Conservation (phyloP, 352 stramenopile genomes). For the Phytophthora sansomeana region DNA sequence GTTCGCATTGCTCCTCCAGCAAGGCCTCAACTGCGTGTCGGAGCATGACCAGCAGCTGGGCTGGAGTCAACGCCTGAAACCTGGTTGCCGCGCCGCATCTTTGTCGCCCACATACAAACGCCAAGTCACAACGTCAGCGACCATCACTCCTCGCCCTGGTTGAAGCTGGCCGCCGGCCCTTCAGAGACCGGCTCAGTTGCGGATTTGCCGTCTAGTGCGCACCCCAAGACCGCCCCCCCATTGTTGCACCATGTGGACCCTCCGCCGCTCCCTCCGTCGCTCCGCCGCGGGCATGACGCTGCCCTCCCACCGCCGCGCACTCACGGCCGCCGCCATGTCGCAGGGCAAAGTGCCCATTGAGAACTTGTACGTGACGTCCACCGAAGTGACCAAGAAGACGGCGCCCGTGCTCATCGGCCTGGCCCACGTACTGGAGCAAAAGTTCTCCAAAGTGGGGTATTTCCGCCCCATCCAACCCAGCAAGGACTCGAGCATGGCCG, state of each 20-base stretch:
- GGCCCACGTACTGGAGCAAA: constrained; percentile 75
- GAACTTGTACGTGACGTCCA: constrained; percentile 77
- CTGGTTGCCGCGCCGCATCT: constrained; percentile 14
- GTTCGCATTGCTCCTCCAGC: not conserved
- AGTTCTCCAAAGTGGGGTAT: constrained; percentile 76
- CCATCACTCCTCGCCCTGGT: constrained; percentile 25
- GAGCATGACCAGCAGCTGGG: constrained; percentile 16
- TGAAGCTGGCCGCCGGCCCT: constrained; percentile 16
- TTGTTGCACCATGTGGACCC: constrained; percentile 25
- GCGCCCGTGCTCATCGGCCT: constrained; percentile 77
- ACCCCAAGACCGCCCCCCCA: constrained; percentile 1
- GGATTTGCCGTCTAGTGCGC: constrained; percentile 25
- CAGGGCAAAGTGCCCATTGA: constrained; percentile 60
- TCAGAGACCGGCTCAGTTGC: constrained; percentile 20
- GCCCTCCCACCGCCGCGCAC: constrained; percentile 24
- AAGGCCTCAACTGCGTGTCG: constrained; percentile 20
- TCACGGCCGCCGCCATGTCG: constrained; percentile 47
- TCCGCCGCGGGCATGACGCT: constrained; percentile 20
- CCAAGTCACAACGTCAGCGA: constrained; percentile 21
- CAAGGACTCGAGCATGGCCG: constrained; percentile 31
- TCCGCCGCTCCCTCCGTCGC: constrained; percentile 36
- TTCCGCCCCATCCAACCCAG: constrained; percentile 81
- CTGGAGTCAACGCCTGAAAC: constrained; percentile 22
- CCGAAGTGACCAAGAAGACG: constrained; percentile 64
- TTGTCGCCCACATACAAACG: constrained; percentile 16